A percentile compares a stretch with the other conserved stretches of the same genome.
phyloP scores from a whole-genome alignment of 2,329 filamentous ascomycete genomes.

The Corniculantispora saksenae region DNA sequence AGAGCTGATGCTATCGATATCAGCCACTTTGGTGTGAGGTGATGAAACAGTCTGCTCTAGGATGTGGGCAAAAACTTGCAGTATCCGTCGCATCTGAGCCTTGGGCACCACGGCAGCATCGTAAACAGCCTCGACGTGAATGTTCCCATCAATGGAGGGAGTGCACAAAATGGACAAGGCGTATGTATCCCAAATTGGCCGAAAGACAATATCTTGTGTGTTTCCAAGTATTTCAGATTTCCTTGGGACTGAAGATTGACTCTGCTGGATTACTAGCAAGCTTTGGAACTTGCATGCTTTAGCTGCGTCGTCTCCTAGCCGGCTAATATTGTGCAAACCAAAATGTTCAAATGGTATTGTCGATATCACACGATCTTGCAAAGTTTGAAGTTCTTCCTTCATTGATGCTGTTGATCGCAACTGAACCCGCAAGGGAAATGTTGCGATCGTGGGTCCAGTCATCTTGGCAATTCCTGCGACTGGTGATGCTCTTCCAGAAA shows the following conservation, averaged over 20 bases:
- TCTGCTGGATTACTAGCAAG: conserved; percentile 10
- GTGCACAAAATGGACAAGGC: neutral
- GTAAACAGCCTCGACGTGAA: neutral
- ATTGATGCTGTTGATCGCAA: neutral
- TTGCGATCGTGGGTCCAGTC: conserved; percentile 30
- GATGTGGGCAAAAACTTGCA: neutral
- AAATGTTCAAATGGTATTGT: conserved; percentile 49
- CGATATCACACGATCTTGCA: conserved; percentile 10
- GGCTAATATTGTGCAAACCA: conserved; percentile 56
- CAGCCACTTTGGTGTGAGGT: neutral
- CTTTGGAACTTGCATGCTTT: conserved; percentile 54
- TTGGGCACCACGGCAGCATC: neutral
- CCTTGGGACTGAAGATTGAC: neutral
- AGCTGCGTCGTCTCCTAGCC: conserved; percentile 51
- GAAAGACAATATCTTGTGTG: neutral
- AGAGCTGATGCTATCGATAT: neutral
- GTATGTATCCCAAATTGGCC: neutral
- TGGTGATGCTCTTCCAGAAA: conserved; percentile 19
- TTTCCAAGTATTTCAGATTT: neutral
- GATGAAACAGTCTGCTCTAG: neutral
- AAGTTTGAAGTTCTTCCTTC: neutral
- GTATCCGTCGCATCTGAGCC: neutral
- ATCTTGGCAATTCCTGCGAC: conserved; percentile 17
- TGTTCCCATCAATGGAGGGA: neutral
- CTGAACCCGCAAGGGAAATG: conserved; percentile 19